Evolutionary conservation across 768 basidiomycete genomes (phyloP).

Genomic region (Artomyces pyxidatus): DNA sequence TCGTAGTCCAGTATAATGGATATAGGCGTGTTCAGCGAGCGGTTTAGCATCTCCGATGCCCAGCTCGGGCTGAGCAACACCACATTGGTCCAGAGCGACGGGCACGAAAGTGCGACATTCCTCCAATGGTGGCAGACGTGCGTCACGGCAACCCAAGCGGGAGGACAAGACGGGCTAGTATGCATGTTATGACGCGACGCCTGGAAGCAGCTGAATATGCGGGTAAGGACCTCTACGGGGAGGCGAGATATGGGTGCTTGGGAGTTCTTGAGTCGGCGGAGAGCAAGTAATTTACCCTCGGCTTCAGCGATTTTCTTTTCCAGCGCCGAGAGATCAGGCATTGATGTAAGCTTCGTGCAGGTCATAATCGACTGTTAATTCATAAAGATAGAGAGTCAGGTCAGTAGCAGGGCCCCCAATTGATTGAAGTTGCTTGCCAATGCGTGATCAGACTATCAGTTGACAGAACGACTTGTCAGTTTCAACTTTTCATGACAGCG

Average conservation of each 20-base stretch:
- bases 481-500: too few species aligned
- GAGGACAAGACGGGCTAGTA: neutral
- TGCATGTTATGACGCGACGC: neutral
- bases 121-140: constrained; percentile 12
- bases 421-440: too few species aligned
- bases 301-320: too few species aligned
- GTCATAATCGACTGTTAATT: too few species aligned
- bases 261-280: neutral
- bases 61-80: constrained; percentile 7
- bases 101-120: constrained; percentile 7
- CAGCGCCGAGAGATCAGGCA: too few species aligned
- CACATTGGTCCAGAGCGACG: constrained; percentile 8
- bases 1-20: constrained; percentile 4
- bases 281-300: too few species aligned
- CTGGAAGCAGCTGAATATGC: neutral
- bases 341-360: too few species aligned
- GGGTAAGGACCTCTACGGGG: neutral
- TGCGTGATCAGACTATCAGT: too few species aligned
- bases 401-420: too few species aligned
- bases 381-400: too few species aligned
- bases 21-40: constrained; percentile 8
- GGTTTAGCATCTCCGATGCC: constrained; percentile 4
- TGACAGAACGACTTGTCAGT: too few species aligned
- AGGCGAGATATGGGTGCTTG: neutral
- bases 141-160: constrained; percentile 10